Evolutionary conservation across 2,329 filamentous ascomycete species (phyloP), one percentile per base, ranked within the genome.

Genomic region (Corynespora cassiicola): DNA sequence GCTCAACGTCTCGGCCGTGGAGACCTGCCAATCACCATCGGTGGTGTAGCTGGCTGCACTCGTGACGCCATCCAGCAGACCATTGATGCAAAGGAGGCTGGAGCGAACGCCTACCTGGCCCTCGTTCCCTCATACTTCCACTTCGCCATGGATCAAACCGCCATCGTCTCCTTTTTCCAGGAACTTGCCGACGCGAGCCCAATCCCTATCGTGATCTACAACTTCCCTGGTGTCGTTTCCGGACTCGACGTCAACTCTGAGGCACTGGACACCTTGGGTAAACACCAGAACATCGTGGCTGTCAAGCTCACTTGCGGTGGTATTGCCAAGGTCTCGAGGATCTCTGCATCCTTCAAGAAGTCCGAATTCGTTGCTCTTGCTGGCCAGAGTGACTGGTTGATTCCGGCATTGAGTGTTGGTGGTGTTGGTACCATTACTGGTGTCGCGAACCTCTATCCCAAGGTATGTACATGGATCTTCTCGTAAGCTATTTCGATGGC

Each of bases 361-460:
- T 58, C 56, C 7, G 51, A 65, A 14, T 74, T 74, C 36, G 63
- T 58, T 16, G 66, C 68, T 3, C 50, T 73, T 7, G 67, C 70
- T 20, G 72, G 72, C 4, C 71, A 74, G 58, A 67, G 70, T 51
- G 66, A 73, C 47, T 72, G 70, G 67, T 42, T 74, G 16, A 70
- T 86, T 31, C 81, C 80, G 2, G 81, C 79, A 0, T 62, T 86
- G 21, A 74, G 75, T 2, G 76, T 78, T 6, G 82, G 83, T 11
- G 79, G 76, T 19, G 74, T 76, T 2, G 83, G 84, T 7, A 80
- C 76, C 48, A 80, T 86, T 32, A 80, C 82, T 0, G 82, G 80
- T 3, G 79, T 85, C 45, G 83, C 75, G 17, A 86, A 86, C 47
- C 69, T 85, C 3, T 82, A 79, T 51, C 82, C 81, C 7, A 76